A percentile compares a stretch with the other conserved stretches of the same genome.
phyloP scores from a whole-genome alignment of 2,329 filamentous ascomycete species.

The Neonectria hederae region DNA sequence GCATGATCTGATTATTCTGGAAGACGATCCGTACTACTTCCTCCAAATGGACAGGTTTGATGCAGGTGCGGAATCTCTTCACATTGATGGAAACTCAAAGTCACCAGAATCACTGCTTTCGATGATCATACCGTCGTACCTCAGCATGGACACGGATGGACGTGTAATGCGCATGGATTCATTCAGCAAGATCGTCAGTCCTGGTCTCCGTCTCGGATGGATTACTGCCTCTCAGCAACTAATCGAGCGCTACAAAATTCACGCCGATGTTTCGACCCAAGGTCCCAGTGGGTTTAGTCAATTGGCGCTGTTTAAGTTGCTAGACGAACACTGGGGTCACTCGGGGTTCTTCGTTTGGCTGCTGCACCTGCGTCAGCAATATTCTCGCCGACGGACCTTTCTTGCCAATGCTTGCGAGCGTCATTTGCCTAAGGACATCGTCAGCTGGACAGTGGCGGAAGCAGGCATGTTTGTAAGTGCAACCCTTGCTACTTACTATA shows the following conservation, averaged over 20 bases:
- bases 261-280: slow-evolving; percentile 81
- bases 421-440: slow-evolving; percentile 74
- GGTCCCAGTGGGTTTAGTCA: slow-evolving; percentile 83
- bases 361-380: slow-evolving; percentile 77
- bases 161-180: slow-evolving; percentile 6
- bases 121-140: background rate
- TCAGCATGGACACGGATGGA: slow-evolving; percentile 57
- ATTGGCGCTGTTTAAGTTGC: slow-evolving; percentile 79
- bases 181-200: slow-evolving; percentile 52
- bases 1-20: slow-evolving; percentile 81
- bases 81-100: background rate
- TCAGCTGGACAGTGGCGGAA: slow-evolving; percentile 77
- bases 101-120: background rate
- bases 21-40: slow-evolving; percentile 92
- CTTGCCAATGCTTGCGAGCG: slow-evolving; percentile 79
- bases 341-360: slow-evolving; percentile 87
- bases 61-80: background rate
- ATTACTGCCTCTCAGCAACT: slow-evolving; percentile 83
- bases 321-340: slow-evolving; percentile 91
- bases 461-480: slow-evolving; percentile 84
- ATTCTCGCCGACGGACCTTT: slow-evolving; percentile 76
- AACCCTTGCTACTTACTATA: background rate
- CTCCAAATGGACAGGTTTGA: slow-evolving; percentile 75
- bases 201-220: slow-evolving; percentile 82
- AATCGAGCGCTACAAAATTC: slow-evolving; percentile 77